Evolutionary conservation across 352 stramenopile genomes (phyloP).

Genomic region (Phytophthora capsici): DNA sequence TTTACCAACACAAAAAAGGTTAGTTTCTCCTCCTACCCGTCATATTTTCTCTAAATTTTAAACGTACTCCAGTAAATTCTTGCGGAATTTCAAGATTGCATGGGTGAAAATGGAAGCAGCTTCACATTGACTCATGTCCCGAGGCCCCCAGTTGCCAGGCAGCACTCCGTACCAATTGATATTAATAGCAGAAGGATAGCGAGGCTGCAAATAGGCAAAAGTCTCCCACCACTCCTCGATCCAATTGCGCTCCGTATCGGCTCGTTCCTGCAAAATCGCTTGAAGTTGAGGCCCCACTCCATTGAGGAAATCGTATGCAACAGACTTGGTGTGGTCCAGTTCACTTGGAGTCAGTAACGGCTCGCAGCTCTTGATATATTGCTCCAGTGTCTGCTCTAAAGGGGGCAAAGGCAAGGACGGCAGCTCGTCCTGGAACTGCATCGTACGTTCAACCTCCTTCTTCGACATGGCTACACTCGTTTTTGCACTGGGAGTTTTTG

Average conservation of each 20-base stretch:
- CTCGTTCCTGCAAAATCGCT: constrained; percentile 84
- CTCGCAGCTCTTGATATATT: constrained; percentile 93
- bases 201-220: constrained; percentile 94
- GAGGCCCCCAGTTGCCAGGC: constrained; percentile 90
- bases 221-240: constrained; percentile 97
- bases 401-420: constrained; percentile 93
- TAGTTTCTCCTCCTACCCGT: no score
- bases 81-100: constrained; percentile 92
- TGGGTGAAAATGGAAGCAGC: constrained; percentile 86
- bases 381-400: constrained; percentile 93
- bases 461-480: constrained; percentile 25
- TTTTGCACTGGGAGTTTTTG: background rate
- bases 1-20: background rate
- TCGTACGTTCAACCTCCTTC: constrained; percentile 59
- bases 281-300: constrained; percentile 92
- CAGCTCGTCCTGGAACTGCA: constrained; percentile 88
- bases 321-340: constrained; percentile 91
- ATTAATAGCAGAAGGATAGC: constrained; percentile 96
- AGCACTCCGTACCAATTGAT: constrained; percentile 99
- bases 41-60: background rate
- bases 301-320: constrained; percentile 91
- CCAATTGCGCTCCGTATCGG: constrained; percentile 88
- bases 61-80: constrained; percentile 87
- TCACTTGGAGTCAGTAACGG: constrained; percentile 88
- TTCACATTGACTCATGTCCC: constrained; percentile 93